phyloP scores from a whole-genome alignment of 345 rosid species.

The Syzygium oleosum region DNA sequence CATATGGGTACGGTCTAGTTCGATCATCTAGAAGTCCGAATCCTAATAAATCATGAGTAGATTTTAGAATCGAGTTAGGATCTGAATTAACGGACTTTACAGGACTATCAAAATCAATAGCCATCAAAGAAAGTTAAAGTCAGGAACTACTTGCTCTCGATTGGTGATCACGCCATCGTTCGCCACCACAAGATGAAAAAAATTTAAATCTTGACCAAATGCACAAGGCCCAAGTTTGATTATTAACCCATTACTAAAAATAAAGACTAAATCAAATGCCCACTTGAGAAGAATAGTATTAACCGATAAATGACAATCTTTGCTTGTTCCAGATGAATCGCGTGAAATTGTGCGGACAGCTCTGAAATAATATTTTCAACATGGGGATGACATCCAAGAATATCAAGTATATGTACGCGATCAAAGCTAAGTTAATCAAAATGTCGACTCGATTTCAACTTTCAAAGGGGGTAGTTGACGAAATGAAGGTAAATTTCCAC shows the following conservation, averaged over 20 bases:
- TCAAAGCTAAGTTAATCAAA: background rate
- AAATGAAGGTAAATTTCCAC: background rate
- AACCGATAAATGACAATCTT: too few species aligned
- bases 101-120: too few species aligned
- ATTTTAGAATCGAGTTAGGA: too few species aligned
- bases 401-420: background rate
- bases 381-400: background rate
- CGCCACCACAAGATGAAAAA: background rate
- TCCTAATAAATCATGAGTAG: too few species aligned
- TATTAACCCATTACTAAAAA: background rate
- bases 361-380: too few species aligned
- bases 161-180: rapidly evolving
- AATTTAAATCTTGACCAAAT: background rate
- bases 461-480: background rate
- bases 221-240: background rate
- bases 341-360: background rate
- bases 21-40: too few species aligned
- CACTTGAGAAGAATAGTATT: background rate
- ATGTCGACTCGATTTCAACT: background rate
- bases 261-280: background rate
- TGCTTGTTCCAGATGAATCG: too few species aligned
- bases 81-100: too few species aligned
- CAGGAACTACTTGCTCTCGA: rapidly evolving
- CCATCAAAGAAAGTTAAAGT: too few species aligned
- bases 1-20: too few species aligned